Base-by-base conservation (phyloP, 306 rosid genomes). In the Quercus parvula region DNA sequence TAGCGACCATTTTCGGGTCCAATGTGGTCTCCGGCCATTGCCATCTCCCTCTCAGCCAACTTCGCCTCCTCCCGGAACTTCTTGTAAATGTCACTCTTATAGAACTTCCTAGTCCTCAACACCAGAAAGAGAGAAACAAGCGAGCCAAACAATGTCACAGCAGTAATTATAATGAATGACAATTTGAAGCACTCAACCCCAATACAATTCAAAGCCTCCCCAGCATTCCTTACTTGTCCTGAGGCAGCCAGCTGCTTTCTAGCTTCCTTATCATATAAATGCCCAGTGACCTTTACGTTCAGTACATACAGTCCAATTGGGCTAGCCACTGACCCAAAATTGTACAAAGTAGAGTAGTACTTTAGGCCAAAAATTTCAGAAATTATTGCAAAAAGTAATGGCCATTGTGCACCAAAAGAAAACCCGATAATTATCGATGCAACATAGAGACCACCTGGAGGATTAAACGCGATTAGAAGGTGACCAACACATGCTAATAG, bases 331-430 rank as follows among this genome's bases (percentile, higher is more conserved):
- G 92, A 83, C 0, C 97, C 98, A 13, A 92, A 89, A 74, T 90
- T 94, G 82, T 88, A 90, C 57, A 92, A 33, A 13, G 96, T 90
- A 0, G 98, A 81, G 54, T 92, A 94, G 64, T 94, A 94, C 61
- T 92, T 94, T 0, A 94, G 83, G 0, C 97, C 98, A 63, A 94
- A 94, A 0, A 94, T 74, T 77, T 94, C 98, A 0, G 98, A 94
- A 4, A 94, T 86, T 17, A 90, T 92, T 51, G 97, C 89, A 33
- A 94, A 90, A 4, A 92, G 80, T 13, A 94, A 27, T 2, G 98
- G 97, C 97, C 97, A 90, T 1, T 90, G 94, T 6, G 98, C 94
- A 0, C 98, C 98, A 56, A 88, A 94, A 71, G 90, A 87, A 18
- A 90, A 89, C 6, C 98, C 98, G 5, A 89, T 89, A 0, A 92